These are phyloP conservation scores for Puccinia hordei DNA, from an alignment of 1,284 basidiomycete species.

Conservation along the genomic window DNA sequence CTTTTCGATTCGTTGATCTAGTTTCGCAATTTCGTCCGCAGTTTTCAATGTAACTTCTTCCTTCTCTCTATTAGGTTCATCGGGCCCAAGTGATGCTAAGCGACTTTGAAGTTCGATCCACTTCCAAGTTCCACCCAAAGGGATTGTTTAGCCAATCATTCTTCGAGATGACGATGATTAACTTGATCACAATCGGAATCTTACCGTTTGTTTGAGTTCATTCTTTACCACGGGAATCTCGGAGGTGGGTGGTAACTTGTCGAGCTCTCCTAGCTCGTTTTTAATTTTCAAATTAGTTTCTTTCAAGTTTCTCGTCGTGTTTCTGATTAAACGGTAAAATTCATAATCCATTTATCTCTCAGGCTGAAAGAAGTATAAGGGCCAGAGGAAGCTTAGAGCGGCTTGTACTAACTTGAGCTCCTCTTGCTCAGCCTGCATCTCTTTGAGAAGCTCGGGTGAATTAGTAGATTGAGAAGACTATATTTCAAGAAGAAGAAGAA, in stretches of 20 bases:
- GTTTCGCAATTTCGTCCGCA: slow-evolving; percentile 12
- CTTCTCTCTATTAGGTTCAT: slow-evolving; percentile 19
- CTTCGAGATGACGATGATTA: background rate
- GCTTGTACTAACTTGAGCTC: slow-evolving; percentile 18
- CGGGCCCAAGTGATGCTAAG: background rate
- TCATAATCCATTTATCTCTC: background rate
- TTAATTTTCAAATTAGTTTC: slow-evolving; percentile 15
- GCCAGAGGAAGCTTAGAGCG: background rate
- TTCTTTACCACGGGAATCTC: slow-evolving; percentile 32
- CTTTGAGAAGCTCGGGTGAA: slow-evolving; percentile 15
- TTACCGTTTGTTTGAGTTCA: slow-evolving; percentile 33
- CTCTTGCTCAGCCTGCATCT: slow-evolving; percentile 33
- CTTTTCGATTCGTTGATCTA: slow-evolving; percentile 25
- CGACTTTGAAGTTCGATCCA: slow-evolving; percentile 47
- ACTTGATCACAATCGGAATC: background rate
- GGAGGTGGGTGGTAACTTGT: slow-evolving; percentile 14
- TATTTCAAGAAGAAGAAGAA: too few relatives aligned
- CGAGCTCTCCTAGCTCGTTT: slow-evolving; percentile 24
- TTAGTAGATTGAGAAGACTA: slow-evolving; percentile 23
- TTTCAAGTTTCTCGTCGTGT: slow-evolving; percentile 16
- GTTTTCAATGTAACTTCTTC: slow-evolving; percentile 3
- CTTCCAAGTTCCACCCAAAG: too few relatives aligned
- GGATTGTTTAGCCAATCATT: too few relatives aligned
- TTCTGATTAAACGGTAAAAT: background rate
- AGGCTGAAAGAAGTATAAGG: background rate